Conservation (phyloP, 2,329 filamentous ascomycete genomes). For the Ramichloridium luteum region DNA sequence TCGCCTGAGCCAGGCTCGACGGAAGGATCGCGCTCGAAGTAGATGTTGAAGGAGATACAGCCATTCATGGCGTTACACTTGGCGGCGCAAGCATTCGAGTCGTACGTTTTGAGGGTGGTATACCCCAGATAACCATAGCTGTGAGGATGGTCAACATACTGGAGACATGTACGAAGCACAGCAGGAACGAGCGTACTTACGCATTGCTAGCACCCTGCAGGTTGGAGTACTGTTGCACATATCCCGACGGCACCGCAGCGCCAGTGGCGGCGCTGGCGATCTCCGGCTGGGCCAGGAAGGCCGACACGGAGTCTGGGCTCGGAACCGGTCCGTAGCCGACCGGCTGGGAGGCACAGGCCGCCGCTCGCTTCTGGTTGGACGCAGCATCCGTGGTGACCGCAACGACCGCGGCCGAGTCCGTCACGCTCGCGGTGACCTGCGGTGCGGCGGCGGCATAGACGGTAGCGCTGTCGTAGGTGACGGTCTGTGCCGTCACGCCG, state of each 20-base stretch:
- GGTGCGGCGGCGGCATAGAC: too few species aligned
- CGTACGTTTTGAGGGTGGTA: slow-evolving; percentile 16
- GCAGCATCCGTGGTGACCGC: too few species aligned
- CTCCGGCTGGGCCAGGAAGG: too few species aligned
- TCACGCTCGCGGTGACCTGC: too few species aligned
- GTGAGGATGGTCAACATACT: not conserved
- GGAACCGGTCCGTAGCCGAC: too few species aligned
- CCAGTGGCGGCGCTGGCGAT: not conserved
- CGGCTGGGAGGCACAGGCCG: too few species aligned
- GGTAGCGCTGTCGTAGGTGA: too few species aligned
- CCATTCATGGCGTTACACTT: slow-evolving; percentile 11
- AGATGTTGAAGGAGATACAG: slow-evolving; percentile 14
- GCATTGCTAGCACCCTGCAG: slow-evolving; percentile 17
- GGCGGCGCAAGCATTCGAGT: slow-evolving; percentile 16
- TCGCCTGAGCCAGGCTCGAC: slow-evolving; percentile 7
- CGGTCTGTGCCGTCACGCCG: too few species aligned
- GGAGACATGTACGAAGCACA: not conserved
- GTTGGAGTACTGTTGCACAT: slow-evolving; percentile 14
- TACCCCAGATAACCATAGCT: slow-evolving; percentile 8
- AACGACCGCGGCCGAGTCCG: too few species aligned
- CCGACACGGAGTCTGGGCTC: too few species aligned
- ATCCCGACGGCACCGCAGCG: not conserved
- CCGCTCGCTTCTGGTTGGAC: too few species aligned
- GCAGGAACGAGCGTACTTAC: slow-evolving; percentile 20
- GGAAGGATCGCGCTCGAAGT: slow-evolving; percentile 10